These are phyloP conservation scores for Kernera saxatilis DNA, from an alignment of 345 rosid species.

Conservation along the genomic window DNA sequence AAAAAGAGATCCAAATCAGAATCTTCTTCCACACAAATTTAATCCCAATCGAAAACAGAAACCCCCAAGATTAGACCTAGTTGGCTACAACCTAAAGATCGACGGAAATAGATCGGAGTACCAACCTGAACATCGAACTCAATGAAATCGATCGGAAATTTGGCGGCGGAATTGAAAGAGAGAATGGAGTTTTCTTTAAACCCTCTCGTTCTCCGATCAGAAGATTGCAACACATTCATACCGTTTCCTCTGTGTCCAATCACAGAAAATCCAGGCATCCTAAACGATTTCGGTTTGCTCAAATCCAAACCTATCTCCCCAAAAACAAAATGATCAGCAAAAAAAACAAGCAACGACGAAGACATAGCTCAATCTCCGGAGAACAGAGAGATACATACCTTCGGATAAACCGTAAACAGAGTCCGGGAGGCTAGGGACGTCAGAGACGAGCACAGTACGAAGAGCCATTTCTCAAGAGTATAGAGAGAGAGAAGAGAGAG, in stretches of 20 bases:
- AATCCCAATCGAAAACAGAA: background rate
- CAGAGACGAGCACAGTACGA: slow-evolving; percentile 78
- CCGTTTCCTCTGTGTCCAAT: slow-evolving; percentile 93
- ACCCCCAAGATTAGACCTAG: background rate
- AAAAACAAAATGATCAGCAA: background rate
- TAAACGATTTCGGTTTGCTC: slow-evolving; percentile 39
- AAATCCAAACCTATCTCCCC: slow-evolving; percentile 11
- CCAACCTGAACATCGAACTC: slow-evolving; percentile 99
- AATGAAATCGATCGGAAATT: slow-evolving; percentile 64
- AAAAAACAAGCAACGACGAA: background rate
- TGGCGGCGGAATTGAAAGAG: slow-evolving; percentile 77
- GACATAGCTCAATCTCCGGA: background rate
- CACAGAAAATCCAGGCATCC: slow-evolving; percentile 59
- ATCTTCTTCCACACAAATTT: background rate
- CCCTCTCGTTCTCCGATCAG: slow-evolving; percentile 59
- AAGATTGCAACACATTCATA: slow-evolving; percentile 61
- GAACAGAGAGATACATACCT: slow-evolving; percentile 31
- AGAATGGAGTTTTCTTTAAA: slow-evolving; percentile 72
- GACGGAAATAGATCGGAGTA: background rate
- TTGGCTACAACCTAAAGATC: background rate
- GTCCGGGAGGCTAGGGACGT: slow-evolving; percentile 63
- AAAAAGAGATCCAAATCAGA: slow-evolving; percentile 3
- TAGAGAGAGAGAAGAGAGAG: background rate
- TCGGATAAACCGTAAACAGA: slow-evolving; percentile 31
- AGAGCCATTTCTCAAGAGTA: slow-evolving; percentile 51